Conservation (phyloP, 164 flowering plant species). For the Platanus orientalis region DNA sequence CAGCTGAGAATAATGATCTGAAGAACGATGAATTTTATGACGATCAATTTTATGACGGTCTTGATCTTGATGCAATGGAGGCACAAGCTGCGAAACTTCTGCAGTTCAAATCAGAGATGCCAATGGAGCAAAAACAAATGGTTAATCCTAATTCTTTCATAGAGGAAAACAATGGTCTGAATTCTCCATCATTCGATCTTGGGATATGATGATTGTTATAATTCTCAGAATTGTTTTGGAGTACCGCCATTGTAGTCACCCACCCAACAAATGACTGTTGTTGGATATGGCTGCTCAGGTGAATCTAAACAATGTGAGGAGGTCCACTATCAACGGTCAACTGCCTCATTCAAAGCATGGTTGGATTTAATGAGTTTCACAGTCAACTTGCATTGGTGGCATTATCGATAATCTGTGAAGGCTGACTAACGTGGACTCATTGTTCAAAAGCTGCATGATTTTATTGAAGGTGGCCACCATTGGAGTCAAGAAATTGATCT, state of each 20-base stretch:
- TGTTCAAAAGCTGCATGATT: too few species aligned
- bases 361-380: too few species aligned
- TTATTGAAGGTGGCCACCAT: too few species aligned
- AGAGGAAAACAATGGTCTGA: slow-evolving; percentile 18
- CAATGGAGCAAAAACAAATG: slow-evolving; percentile 18
- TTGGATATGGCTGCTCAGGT: neutral
- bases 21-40: slow-evolving; percentile 34
- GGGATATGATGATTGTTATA: slow-evolving; percentile 44
- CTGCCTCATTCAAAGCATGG: too few species aligned
- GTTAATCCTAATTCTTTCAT: slow-evolving; percentile 12
- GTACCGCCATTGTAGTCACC: neutral
- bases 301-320: too few species aligned
- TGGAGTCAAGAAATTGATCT: too few species aligned
- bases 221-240: neutral
- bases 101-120: slow-evolving; percentile 27
- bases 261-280: neutral
- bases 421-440: too few species aligned
- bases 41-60: slow-evolving; percentile 65
- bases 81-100: slow-evolving; percentile 72
- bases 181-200: slow-evolving; percentile 83
- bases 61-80: slow-evolving; percentile 89
- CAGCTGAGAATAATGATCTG: slow-evolving; percentile 19
- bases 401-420: too few species aligned
- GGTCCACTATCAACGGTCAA: too few species aligned
- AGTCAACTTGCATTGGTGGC: too few species aligned